These are phyloP conservation scores for Leucocoprinus leucothites DNA, from an alignment of 768 basidiomycete genomes.

Conservation along the genomic window DNA sequence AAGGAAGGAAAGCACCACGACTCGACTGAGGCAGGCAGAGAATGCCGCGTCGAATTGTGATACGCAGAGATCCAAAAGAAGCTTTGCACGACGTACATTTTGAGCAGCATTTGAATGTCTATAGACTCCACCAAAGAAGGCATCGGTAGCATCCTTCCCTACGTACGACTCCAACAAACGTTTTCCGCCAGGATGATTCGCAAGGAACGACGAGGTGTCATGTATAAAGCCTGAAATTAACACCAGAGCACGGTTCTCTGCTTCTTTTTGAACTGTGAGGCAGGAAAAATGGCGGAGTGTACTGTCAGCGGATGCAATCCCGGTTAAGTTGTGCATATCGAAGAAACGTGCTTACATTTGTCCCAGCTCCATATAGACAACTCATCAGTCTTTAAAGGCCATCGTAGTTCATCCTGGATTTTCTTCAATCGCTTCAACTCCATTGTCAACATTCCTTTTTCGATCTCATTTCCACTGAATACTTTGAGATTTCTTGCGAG, in stretches of 20 bases:
- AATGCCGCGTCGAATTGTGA: too few relatives aligned
- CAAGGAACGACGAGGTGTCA: conserved; percentile 70
- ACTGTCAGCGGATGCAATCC: background rate
- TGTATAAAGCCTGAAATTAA: conserved; percentile 86
- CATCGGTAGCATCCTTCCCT: conserved; percentile 81
- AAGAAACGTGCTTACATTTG: conserved; percentile 49
- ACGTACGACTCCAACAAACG: conserved; percentile 52
- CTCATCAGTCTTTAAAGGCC: conserved; percentile 55
- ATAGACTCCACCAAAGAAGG: conserved; percentile 85
- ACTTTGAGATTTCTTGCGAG: conserved; percentile 78
- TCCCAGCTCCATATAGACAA: conserved; percentile 84
- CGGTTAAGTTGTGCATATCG: background rate
- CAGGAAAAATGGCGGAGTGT: background rate
- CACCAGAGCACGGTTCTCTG: conserved; percentile 61
- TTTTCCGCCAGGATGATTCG: conserved; percentile 79
- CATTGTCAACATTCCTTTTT: conserved; percentile 81
- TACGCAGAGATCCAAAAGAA: background rate
- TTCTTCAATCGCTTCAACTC: conserved; percentile 69
- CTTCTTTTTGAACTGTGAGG: conserved; percentile 61
- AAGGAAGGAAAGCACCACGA: too few relatives aligned
- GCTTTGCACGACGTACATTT: conserved; percentile 44
- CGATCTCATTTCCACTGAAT: conserved; percentile 88
- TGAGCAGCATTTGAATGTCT: conserved; percentile 82
- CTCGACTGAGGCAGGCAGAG: too few relatives aligned
- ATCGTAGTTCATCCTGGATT: conserved; percentile 57